Conservation (phyloP, 495 filamentous ascomycete species). For the Trichoderma virens region DNA sequence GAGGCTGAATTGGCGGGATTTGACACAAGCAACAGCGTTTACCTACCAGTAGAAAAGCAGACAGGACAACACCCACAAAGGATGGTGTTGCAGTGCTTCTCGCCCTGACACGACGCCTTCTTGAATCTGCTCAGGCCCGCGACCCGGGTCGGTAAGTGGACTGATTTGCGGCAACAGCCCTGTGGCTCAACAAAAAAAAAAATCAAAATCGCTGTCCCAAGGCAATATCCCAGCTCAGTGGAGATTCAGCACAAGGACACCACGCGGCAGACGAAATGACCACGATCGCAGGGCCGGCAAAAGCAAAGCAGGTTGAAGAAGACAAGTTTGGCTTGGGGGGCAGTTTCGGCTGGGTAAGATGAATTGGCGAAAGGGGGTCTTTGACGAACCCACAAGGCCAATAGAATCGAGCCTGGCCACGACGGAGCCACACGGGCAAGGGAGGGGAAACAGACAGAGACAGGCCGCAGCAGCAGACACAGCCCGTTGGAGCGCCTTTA, state of each 20-base stretch:
- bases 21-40: background rate
- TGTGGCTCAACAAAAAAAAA: too few relatives aligned
- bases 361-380: constrained; percentile 9
- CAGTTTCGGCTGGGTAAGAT: background rate
- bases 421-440: background rate
- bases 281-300: constrained; percentile 1
- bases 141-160: too few relatives aligned
- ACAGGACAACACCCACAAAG: too few relatives aligned
- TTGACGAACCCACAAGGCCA: background rate
- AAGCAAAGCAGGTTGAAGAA: constrained; percentile 2
- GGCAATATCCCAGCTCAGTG: background rate
- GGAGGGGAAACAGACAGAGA: background rate
- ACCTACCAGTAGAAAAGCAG: background rate
- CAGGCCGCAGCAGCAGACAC: background rate
- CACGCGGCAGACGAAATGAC: background rate
- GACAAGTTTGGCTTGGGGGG: background rate
- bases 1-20: too few relatives aligned
- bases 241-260: constrained; percentile 4
- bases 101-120: background rate
- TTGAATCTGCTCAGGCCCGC: too few relatives aligned
- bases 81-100: background rate
- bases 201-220: background rate
- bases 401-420: background rate
- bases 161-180: too few relatives aligned
- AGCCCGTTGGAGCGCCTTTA: too few relatives aligned